phyloP scores from a whole-genome alignment of 345 rosid genomes.

The Dipteronia sinensis region DNA sequence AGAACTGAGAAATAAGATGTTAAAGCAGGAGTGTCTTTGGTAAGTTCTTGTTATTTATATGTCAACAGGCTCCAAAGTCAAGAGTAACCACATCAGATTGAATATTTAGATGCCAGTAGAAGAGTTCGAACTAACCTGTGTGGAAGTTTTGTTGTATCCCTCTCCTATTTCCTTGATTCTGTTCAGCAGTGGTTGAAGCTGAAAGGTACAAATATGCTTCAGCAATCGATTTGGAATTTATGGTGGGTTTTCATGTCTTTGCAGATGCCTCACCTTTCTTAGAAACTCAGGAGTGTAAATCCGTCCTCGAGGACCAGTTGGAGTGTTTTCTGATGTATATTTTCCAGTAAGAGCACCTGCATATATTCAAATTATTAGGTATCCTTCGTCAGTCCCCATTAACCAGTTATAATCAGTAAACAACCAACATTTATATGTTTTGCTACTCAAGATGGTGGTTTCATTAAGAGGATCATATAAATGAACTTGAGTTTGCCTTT shows the following conservation, averaged over 20 bases:
- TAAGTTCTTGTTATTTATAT: neutral
- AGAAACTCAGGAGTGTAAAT: slow-evolving; percentile 79
- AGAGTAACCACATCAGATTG: neutral
- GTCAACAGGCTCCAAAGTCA: neutral
- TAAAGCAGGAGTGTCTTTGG: neutral
- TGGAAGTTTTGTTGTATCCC: slow-evolving; percentile 61
- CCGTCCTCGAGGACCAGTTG: slow-evolving; percentile 78
- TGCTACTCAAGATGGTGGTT: neutral
- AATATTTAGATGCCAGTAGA: slow-evolving; percentile 7
- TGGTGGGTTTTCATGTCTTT: slow-evolving; percentile 2
- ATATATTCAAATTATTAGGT: neutral
- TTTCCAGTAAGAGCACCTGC: slow-evolving; percentile 94
- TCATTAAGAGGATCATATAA: neutral
- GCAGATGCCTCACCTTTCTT: slow-evolving; percentile 49
- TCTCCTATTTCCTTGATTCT: slow-evolving; percentile 74
- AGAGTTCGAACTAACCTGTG: slow-evolving; percentile 60
- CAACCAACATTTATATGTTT: neutral
- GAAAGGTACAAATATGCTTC: slow-evolving; percentile 30
- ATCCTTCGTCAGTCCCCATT: neutral
- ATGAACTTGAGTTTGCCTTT: too few species aligned
- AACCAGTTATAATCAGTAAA: neutral
- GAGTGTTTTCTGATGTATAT: slow-evolving; percentile 85
- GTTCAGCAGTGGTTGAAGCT: slow-evolving; percentile 83
- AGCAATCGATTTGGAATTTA: slow-evolving; percentile 21
- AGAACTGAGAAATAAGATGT: neutral